Conservation (phyloP, 176 grass and related monocot species). For the barley (Hordeum vulgare) region MorexV3_pseudomolecules_assembly NC_058522.1:580102485-580102984, state of each 20-base stretch:
- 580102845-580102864: not conserved
- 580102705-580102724: not conserved
- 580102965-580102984: not conserved
- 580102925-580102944: not conserved
- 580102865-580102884: not conserved
- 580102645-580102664: not conserved
- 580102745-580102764: not conserved
- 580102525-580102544: not conserved
- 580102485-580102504: not conserved
- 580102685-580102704: not conserved
- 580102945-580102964: not conserved
- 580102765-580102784: not conserved
- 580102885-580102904: not conserved
- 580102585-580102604: not conserved
- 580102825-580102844: not conserved
- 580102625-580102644: not conserved
- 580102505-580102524: not conserved
- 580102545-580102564: not conserved
- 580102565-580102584: not conserved
- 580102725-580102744: not conserved
- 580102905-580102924: not conserved
- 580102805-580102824: not conserved
- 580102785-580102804: not conserved
- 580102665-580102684: not conserved
- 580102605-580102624: not conserved